Evolutionary conservation across 2,329 filamentous ascomycete species (phyloP), one percentile per base, ranked within the genome.

Genomic region (Hypoxylon sp.): DNA sequence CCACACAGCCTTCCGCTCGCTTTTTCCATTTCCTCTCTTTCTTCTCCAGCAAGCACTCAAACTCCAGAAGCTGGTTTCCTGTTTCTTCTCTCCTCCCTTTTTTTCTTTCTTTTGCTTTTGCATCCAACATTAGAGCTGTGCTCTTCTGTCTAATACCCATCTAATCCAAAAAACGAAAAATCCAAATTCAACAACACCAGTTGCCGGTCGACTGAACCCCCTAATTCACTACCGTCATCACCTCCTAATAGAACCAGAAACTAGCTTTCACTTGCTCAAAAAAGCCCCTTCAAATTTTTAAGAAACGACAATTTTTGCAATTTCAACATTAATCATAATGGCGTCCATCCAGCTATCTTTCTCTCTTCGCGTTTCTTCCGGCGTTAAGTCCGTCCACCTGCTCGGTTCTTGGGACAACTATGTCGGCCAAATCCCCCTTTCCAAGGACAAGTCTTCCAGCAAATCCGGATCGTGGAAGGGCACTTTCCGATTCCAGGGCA

Each of bases 341-440:
- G 91, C 94, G 83, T 87, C 93, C 81, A 90, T 96, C 83, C 95
- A 98, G 85, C 91, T 97, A 75, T 95, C 94, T 80, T 98, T 98
- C 86, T 91, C 92, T 82, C 93, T 98, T 82, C 93, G 94, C 86
- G 97, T 97, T 81, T 97, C 94, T 79, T 90, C 93, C 80, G 93
- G 94, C 84, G 93, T 97, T 88, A 97, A 98, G 90, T 95, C 94
- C 79, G 95, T 97, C 80, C 95, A 98, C 81, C 88, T 99, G 75
- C 92, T 98, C 83, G 95, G 95, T 78, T 98, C 95, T 75, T 99
- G 95, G 95, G 96, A 99, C 87, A 93, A 93, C 87, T 99, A 99
- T 88, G 87, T 89, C 75, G 93, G 93, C 74, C 95, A 98, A 84
- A 93, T 98, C 77, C 95, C 95, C 62, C 92, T 98, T 76, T 93